These are phyloP conservation scores for Tylopilus sp. DNA, from an alignment of 768 basidiomycete genomes.

Conservation along the genomic window DNA sequence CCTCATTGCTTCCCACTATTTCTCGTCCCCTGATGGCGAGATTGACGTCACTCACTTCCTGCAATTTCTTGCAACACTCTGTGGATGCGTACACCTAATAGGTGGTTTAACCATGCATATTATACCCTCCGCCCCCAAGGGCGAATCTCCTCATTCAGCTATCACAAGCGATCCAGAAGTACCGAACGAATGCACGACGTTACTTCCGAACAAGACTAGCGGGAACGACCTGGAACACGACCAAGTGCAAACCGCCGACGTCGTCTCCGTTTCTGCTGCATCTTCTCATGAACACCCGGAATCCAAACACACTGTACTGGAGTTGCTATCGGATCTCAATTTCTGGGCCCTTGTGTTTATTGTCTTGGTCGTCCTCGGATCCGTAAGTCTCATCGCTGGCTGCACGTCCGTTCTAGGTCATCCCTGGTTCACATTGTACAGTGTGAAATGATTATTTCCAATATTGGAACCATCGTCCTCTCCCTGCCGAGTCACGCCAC, in stretches of 20 bases:
- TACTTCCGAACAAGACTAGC: constrained; percentile 29
- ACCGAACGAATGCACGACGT: constrained; percentile 27
- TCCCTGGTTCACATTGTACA: constrained; percentile 22
- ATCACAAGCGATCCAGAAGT: constrained; percentile 14
- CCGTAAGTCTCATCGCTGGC: constrained; percentile 45
- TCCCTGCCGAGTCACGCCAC: constrained; percentile 46
- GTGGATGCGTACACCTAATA: constrained; percentile 50
- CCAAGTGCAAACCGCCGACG: constrained; percentile 15
- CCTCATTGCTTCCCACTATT: constrained; percentile 56
- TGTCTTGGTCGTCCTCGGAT: constrained; percentile 56
- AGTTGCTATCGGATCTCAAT: constrained; percentile 49
- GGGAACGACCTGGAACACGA: constrained; percentile 4
- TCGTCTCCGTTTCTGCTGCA: constrained; percentile 24
- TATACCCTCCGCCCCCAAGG: constrained; percentile 10
- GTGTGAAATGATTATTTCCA: constrained; percentile 83
- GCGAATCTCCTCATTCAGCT: not conserved
- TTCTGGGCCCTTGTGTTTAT: constrained; percentile 65
- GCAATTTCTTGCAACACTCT: constrained; percentile 52
- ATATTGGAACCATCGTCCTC: constrained; percentile 72
- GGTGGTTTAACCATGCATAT: constrained; percentile 46
- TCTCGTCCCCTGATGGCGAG: constrained; percentile 45
- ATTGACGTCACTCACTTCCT: constrained; percentile 50
- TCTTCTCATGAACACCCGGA: constrained; percentile 13
- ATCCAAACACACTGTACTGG: constrained; percentile 29
- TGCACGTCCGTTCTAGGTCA: not conserved